Base-by-base conservation (phyloP, 495 filamentous ascomycete species). In the Choiromyces venosus region DNA sequence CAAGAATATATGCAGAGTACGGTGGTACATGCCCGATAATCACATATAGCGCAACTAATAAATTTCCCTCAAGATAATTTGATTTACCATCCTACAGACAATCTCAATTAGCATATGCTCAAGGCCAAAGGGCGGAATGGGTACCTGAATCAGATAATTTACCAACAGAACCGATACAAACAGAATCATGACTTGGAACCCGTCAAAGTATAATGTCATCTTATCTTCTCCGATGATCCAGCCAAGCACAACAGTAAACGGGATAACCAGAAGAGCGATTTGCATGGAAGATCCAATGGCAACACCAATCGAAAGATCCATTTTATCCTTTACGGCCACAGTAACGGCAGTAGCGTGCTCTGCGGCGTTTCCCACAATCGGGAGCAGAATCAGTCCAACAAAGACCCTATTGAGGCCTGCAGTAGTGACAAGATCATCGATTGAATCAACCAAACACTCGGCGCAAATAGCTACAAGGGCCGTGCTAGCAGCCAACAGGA, bases 351-450 rank as follows among this genome's bases (percentile, higher is more conserved):
- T 95, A 33, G 91, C 92, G 80, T 95, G 92, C 82, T 96, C 92
- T 8, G 92, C 92, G 6, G 92, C 92, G 79, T 96, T 95, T 61
- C 92, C 92, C 38, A 95, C 92, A 74, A 96, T 94, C n/a, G 92
- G 92, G 4, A 95, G 85, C 5, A 95, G 87, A 74, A 96, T 94
- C 75, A 96, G 83, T 66, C 92, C 92, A 68, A 95, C 90, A 77
- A 95, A 96, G 36, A 92, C 92, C 66, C 89, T 85, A 21, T 88
- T 89, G 66, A 95, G 85, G 12, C 75, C 74, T 18, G 86, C 86
- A 35, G 79, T 78, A 1, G 82, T 79, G 0, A 92, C 92, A 64
- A 97, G 82, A 38, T 88, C 86, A 72, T 89, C 84, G 83, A 97
- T 97, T 64, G 89, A 88, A 71, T 88, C 85, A 33, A 96, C 93